Base-by-base conservation (phyloP, 106 monocot genomes). In the Hemerocallis citrina region DNA sequence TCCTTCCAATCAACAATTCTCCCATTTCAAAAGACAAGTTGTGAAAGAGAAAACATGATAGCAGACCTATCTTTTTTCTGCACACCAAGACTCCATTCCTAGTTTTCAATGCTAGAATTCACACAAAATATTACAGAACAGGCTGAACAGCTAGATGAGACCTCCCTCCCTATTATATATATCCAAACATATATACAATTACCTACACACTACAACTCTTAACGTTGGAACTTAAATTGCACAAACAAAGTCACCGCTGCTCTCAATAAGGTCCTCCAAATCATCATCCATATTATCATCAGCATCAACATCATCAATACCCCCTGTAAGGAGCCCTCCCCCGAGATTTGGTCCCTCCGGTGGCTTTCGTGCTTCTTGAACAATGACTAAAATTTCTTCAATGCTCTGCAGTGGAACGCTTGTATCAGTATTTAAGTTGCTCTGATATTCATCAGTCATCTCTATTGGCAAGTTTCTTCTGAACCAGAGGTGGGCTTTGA, bases 231-330 rank as follows among this genome's bases (percentile, higher is more conserved):
- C 23, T 72, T 39, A 83, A 36, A 89, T 19, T 3, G 77, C 78
- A 55, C 84, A 77, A 3, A 92, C 89, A 65, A 75, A 89, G 20
- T 94, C 94, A 8, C 89, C 94, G 31, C 94, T 94, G 0, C 73
- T 51, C 25, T 86, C 94, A 31, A 77, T 58, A 59, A 88, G 38
- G 10, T 93, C 93, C 41, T 93, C 93, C 39, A 79, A 28, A 62
- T 82, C 82, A 24, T 25, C 76, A 72, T 85, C 85, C 41, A 85
- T 52, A 48, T 80, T 73, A n/a, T n/a, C n/a, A n/a, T n/a, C n/a
- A n/a, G n/a, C 59, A 24, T 82, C 82, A 3, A 82, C 68, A 9
- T 87, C 86, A 60, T 44, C 28, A 52, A 89, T 86, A 12, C 83
- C 79, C 3, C 68, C 81, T 5, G 79, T 67, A 29, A 82, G 50